Evolutionary conservation across 495 filamentous ascomycete genomes (phyloP).

Genomic region (Barbatosphaeria neglecta): DNA sequence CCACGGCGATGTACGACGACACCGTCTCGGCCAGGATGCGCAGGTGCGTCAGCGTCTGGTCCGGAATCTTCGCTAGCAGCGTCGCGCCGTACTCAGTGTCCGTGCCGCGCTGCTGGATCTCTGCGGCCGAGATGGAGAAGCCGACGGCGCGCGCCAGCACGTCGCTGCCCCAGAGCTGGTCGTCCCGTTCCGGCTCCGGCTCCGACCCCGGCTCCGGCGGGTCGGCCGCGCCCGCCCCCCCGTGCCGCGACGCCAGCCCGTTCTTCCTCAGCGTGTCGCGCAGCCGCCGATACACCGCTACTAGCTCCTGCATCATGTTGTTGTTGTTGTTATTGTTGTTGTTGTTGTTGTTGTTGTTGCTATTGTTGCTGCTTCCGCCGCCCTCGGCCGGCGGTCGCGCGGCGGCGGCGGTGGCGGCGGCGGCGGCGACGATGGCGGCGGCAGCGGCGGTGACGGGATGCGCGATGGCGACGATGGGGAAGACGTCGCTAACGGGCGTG

Average conservation of each 20-base stretch:
- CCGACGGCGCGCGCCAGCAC: slow-evolving; percentile 65
- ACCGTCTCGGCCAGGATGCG: slow-evolving; percentile 83
- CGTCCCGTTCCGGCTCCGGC: slow-evolving; percentile 8
- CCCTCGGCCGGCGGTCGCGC: no score
- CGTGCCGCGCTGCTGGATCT: slow-evolving; percentile 85
- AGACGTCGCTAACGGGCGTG: slow-evolving; percentile 20
- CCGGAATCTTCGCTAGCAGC: slow-evolving; percentile 73
- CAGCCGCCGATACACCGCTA: slow-evolving; percentile 67
- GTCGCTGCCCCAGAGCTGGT: slow-evolving; percentile 48
- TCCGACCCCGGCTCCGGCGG: background rate
- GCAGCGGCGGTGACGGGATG: no score
- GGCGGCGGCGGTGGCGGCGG: background rate
- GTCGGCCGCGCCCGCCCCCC: no score
- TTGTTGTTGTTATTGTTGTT: slow-evolving; percentile 23
- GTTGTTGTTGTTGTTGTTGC: no score
- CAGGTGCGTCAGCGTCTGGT: slow-evolving; percentile 74
- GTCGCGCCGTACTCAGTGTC: slow-evolving; percentile 64
- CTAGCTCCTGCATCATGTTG: slow-evolving; percentile 55
- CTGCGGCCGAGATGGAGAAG: slow-evolving; percentile 77
- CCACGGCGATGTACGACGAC: slow-evolving; percentile 70
- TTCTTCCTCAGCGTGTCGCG: slow-evolving; percentile 68
- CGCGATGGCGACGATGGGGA: slow-evolving; percentile 10
- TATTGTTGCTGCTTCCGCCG: no score
- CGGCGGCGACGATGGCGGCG: slow-evolving; percentile 7
- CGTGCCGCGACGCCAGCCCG: slow-evolving; percentile 41